phyloP scores from a whole-genome alignment of 192 early-diverging fungal species.

The Podochytrium sp. region DNA sequence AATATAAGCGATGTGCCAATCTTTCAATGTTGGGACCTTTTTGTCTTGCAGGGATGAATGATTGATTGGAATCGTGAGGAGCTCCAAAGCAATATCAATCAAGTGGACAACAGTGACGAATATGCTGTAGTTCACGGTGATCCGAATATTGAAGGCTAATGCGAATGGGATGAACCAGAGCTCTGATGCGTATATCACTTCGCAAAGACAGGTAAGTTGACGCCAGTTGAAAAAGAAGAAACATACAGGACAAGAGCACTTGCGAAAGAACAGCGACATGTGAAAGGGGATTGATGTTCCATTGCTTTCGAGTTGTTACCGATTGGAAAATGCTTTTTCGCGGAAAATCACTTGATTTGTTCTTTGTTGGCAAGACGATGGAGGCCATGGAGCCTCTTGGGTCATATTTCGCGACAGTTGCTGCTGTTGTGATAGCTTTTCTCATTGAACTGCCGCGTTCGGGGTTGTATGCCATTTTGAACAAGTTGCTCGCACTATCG shows the following conservation, averaged over 20 bases:
- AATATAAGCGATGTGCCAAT: constrained; percentile 5
- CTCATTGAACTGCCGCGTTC: background rate
- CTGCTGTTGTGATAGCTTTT: background rate
- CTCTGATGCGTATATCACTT: background rate
- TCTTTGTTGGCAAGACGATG: background rate
- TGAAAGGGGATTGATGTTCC: constrained; percentile 13
- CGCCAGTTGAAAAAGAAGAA: background rate
- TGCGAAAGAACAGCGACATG: background rate
- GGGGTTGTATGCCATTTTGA: too few species aligned
- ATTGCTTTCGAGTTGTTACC: too few species aligned
- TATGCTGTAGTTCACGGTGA: background rate
- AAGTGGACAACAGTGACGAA: background rate
- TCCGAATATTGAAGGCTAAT: background rate
- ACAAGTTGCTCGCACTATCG: too few species aligned
- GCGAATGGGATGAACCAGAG: background rate
- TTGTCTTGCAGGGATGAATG: background rate
- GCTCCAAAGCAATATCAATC: background rate
- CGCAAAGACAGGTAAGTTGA: background rate
- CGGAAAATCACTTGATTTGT: background rate
- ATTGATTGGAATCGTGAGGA: background rate
- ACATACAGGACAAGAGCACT: background rate
- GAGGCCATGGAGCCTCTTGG: background rate
- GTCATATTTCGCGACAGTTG: background rate
- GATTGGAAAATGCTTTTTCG: background rate
- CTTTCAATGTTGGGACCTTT: background rate